phyloP scores from a whole-genome alignment of 306 rosid genomes.

The Ormosia semicastrata region DNA sequence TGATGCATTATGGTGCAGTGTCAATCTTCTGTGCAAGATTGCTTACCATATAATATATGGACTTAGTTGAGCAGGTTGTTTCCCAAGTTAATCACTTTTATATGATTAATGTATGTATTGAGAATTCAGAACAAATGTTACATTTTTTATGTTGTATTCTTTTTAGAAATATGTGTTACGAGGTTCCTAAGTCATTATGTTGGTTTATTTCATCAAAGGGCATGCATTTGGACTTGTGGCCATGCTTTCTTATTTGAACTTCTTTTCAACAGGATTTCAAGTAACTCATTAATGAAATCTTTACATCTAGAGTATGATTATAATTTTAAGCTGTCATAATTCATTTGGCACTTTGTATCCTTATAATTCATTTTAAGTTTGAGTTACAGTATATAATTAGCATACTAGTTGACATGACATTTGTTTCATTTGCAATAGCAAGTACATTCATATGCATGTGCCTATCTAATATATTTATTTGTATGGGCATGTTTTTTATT shows the following conservation, averaged over 20 bases:
- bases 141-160: no score
- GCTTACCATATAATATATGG: constrained; percentile 97
- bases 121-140: not conserved
- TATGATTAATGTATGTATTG: not conserved
- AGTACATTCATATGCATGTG: no score
- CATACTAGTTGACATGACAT: no score
- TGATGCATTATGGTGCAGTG: constrained; percentile 89
- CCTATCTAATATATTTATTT: no score
- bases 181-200: not conserved
- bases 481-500: no score
- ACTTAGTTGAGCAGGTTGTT: constrained; percentile 95
- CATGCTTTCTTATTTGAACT: constrained; percentile 91
- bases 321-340: not conserved
- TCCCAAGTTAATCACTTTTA: not conserved
- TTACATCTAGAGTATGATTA: not conserved
- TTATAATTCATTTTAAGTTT: not conserved
- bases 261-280: constrained; percentile 98
- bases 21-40: constrained; percentile 90
- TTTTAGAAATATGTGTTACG: not conserved
- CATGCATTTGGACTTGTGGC: constrained; percentile 81
- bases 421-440: no score
- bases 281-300: constrained; percentile 35
- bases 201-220: not conserved
- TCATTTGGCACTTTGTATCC: not conserved
- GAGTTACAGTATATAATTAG: no score